Conservation (phyloP, 192 early-diverging fungal genomes). For the Linnemannia exigua region DNA sequence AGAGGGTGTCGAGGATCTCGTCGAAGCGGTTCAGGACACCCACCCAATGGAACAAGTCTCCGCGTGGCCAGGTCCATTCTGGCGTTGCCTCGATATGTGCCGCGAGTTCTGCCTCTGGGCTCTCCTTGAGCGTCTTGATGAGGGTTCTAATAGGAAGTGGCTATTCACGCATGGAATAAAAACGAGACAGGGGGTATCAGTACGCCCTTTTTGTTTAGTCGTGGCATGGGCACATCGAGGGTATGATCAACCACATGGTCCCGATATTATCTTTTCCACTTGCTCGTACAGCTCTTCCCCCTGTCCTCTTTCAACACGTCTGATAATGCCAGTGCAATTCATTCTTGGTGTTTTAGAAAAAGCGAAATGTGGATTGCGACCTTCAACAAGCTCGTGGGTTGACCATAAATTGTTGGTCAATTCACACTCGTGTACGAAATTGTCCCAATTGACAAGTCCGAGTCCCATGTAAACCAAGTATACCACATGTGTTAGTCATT, state of each 20-base stretch:
- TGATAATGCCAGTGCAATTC: not conserved
- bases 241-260: not conserved
- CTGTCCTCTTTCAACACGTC: not conserved
- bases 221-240: not conserved
- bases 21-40: constrained; percentile 95
- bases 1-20: constrained; percentile 76
- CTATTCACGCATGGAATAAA: constrained; percentile 44
- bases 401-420: not conserved
- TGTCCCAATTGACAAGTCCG: not conserved
- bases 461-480: not conserved
- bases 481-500: not conserved
- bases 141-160: constrained; percentile 65
- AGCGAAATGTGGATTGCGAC: not conserved
- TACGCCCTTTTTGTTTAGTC: not conserved
- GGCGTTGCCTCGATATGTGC: constrained; percentile 60
- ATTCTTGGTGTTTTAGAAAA: not conserved
- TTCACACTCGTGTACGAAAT: not conserved
- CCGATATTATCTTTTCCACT: not conserved
- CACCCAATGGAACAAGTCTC: constrained; percentile 97
- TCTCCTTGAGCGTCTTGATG: constrained; percentile 65
- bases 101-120: constrained; percentile 70
- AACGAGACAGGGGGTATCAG: not conserved
- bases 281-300: not conserved
- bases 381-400: not conserved
- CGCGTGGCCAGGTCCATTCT: constrained; percentile 87